These are phyloP conservation scores for Pseudohyphozyma bogoriensis DNA, from an alignment of 768 basidiomycete species.

Conservation along the genomic window DNA sequence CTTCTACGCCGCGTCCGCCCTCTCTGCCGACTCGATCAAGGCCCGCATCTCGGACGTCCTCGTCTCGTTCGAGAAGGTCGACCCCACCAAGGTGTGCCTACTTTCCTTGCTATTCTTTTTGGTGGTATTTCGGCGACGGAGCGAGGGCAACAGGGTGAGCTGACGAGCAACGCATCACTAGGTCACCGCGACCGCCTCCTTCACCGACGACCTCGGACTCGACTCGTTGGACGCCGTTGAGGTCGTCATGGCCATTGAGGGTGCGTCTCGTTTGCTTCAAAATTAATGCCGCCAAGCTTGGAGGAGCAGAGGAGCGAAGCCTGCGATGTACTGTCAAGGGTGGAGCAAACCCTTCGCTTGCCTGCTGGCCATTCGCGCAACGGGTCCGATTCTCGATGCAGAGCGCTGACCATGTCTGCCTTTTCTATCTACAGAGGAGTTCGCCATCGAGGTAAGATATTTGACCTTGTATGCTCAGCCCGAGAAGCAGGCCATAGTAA, in stretches of 20 bases:
- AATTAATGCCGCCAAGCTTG: too few species aligned
- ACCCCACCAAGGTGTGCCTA: constrained; percentile 55
- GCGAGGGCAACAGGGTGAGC: not conserved
- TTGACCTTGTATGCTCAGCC: too few species aligned
- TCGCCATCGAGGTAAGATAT: constrained; percentile 93
- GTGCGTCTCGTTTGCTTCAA: constrained; percentile 41
- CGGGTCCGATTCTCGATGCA: not conserved
- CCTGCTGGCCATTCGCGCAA: too few species aligned
- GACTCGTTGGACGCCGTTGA: constrained; percentile 97
- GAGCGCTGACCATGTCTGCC: not conserved
- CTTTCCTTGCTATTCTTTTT: too few species aligned
- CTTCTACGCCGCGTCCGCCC: constrained; percentile 32
- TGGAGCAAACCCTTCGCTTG: not conserved
- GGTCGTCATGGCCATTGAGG: constrained; percentile 98
- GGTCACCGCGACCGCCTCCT: constrained; percentile 58
- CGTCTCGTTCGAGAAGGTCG: constrained; percentile 81
- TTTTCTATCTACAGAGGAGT: constrained; percentile 54
- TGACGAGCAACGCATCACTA: constrained; percentile 40
- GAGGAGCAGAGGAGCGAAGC: not conserved
- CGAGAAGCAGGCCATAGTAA: too few species aligned
- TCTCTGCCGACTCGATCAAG: constrained; percentile 60
- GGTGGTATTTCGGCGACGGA: too few species aligned
- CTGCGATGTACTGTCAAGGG: not conserved
- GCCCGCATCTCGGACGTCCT: constrained; percentile 69
- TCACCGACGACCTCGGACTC: constrained; percentile 73